Evolutionary conservation across 305 asterid genomes (phyloP).

Genomic region (Fraxinus ornus): DNA sequence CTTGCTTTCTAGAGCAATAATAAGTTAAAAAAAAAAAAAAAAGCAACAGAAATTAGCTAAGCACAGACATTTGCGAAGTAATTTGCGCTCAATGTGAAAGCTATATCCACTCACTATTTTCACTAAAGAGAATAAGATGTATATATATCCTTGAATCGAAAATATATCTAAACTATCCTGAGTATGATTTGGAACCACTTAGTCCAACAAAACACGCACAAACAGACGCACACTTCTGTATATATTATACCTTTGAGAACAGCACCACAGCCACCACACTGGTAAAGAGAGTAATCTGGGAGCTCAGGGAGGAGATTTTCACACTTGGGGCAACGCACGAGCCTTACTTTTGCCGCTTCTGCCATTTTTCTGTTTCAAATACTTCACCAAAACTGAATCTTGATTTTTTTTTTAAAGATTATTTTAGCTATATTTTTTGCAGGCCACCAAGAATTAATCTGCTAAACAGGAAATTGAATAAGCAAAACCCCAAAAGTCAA

Average conservation of each 20-base stretch:
- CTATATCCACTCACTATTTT: background rate
- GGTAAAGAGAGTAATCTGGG: constrained; percentile 72
- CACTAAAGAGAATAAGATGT: background rate
- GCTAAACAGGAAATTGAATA: constrained; percentile 4
- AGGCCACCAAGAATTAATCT: constrained; percentile 26
- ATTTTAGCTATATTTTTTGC: constrained; percentile 10
- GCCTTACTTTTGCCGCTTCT: constrained; percentile 61
- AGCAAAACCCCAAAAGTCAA: constrained; percentile 28
- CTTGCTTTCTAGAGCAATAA: background rate
- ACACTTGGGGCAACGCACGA: constrained; percentile 95
- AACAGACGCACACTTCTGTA: background rate
- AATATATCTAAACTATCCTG: background rate
- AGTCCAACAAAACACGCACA: constrained; percentile 8
- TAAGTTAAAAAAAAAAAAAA: background rate
- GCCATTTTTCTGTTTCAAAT: constrained; percentile 41
- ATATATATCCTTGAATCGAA: background rate
- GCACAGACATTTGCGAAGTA: background rate
- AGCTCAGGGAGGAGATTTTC: constrained; percentile 82
- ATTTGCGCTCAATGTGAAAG: background rate
- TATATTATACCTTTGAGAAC: constrained; percentile 67
- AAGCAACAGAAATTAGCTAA: background rate
- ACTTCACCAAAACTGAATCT: constrained; percentile 15
- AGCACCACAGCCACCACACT: constrained; percentile 91
- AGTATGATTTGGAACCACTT: background rate
- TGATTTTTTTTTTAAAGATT: background rate